phyloP scores from a whole-genome alignment of 2,329 filamentous ascomycete species.

The Botrytis squamosa region DNA sequence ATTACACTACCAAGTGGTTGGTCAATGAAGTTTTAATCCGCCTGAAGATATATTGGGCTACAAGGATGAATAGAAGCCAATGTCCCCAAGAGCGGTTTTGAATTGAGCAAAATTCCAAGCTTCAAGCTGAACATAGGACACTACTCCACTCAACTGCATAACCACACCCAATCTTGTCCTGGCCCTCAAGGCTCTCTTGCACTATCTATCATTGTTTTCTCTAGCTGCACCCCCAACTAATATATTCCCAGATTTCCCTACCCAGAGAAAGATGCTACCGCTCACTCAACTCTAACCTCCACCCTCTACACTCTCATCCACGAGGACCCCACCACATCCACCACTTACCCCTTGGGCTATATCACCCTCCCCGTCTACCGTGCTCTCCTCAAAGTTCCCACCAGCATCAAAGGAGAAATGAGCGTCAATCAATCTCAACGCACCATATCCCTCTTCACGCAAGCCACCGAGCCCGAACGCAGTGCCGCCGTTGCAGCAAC shows the following conservation, averaged over 20 bases:
- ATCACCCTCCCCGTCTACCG: conserved; percentile 52
- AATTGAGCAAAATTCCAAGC: not conserved
- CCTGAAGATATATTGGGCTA: not conserved
- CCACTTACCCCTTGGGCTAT: conserved; percentile 60
- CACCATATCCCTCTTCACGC: conserved; percentile 61
- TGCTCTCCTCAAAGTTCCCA: conserved; percentile 50
- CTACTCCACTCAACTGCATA: not conserved
- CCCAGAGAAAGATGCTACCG: conserved; percentile 56
- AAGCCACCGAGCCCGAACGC: conserved; percentile 60
- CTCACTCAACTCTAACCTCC: conserved; percentile 55
- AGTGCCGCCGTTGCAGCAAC: conserved; percentile 57
- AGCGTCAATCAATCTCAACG: conserved; percentile 57
- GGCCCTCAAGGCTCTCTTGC: not conserved
- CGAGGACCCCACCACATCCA: conserved; percentile 52
- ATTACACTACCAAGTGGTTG: not conserved
- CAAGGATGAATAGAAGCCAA: not conserved
- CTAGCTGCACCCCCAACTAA: conserved; percentile 18
- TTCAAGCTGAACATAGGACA: not conserved
- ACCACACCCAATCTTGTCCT: not conserved
- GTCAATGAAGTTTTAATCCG: not conserved
- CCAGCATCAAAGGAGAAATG: conserved; percentile 56
- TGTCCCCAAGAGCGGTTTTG: not conserved
- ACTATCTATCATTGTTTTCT: not conserved
- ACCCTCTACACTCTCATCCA: conserved; percentile 66
- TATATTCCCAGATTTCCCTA: conserved; percentile 69